Evolutionary conservation across 129 eudicot species (phyloP).

Genomic region (Arctium minus): DNA sequence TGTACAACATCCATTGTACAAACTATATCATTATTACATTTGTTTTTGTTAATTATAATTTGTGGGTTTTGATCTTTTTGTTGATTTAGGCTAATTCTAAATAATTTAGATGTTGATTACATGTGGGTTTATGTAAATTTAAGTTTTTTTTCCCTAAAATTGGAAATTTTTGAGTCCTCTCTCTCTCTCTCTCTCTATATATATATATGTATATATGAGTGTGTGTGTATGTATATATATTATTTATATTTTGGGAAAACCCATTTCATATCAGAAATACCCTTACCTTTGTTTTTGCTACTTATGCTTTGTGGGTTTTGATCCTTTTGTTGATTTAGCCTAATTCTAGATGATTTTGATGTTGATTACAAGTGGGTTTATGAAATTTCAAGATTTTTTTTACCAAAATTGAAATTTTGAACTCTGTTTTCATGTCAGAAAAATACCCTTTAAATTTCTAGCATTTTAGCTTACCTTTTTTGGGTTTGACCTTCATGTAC

Average conservation of each 20-base stretch:
- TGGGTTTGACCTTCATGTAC: conserved; percentile 9
- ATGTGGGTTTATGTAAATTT: not conserved
- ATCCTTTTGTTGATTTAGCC: not conserved
- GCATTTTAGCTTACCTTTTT: not conserved
- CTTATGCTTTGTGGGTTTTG: not conserved
- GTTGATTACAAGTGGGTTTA: conserved; percentile 16
- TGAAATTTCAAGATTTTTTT: not conserved
- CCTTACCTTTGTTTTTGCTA: not conserved
- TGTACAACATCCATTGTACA: conserved; percentile 6
- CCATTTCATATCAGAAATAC: too few relatives aligned
- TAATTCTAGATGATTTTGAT: not conserved
- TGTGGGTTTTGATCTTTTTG: conserved; percentile 8
- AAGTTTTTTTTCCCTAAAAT: not conserved
- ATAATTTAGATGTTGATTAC: not conserved
- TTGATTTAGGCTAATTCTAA: not conserved
- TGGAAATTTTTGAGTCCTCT: not conserved
- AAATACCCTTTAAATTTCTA: conserved; percentile 12
- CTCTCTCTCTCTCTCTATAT: too few relatives aligned
- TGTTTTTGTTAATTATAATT: conserved; percentile 4
- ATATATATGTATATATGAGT: too few relatives aligned
- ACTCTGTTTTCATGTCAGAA: too few relatives aligned
- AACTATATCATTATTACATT: not conserved
- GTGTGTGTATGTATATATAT: too few relatives aligned
- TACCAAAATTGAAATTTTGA: conserved; percentile 1
- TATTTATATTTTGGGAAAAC: too few relatives aligned